Base-by-base conservation (phyloP, 2,329 filamentous ascomycete genomes). In the Aspergillus viridinutans region DNA sequence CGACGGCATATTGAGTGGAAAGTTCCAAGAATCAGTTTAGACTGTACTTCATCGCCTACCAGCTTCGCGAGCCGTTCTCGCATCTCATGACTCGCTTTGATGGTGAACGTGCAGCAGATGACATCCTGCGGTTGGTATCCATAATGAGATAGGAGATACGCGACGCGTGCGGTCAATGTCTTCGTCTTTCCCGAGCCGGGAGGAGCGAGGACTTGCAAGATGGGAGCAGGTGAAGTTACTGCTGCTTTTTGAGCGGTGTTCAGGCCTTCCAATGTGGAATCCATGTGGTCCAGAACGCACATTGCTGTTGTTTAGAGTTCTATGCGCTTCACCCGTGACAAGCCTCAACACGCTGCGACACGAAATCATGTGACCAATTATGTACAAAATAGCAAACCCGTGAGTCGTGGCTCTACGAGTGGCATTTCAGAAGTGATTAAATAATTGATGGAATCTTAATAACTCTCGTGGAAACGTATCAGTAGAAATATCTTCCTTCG, bases 21-120 rank as follows among this genome's bases (percentile, higher is more conserved):
- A 0, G 94, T 99, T 20, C 93, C 93, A 3, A 99, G 79, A 32
- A 97, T 83, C 61, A 99, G 80, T 66, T 86, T 89, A 54, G 83
- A 86, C 69, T 92, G 90, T 17, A 87, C 77, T 5, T 87, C 87
- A 58, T 88, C 83, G 1, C 92, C 92, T n/a, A 97, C 81, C n/a
- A 90, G 82, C 57, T 83, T 87, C 0, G 87, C 85, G 56, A 97
- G 90, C 7, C 93, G 85, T 68, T 91, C 86, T 67, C 92, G 91
- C 93, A 99, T 99, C 77, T 97, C 93, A 20, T 83, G 84, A 20
- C 92, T 90, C 1, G 94, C 92, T 73, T 97, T 97, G 72, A 96
- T 92, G 1, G 94, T 99, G 70, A 99, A 99, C 0, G 93, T 97
- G 60, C 93, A 94, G 58, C 97, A 93, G 58, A 99, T 87, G 67